phyloP scores from a whole-genome alignment of 176 grass and related monocot genomes.

The Dactylis glomerata region DNA sequence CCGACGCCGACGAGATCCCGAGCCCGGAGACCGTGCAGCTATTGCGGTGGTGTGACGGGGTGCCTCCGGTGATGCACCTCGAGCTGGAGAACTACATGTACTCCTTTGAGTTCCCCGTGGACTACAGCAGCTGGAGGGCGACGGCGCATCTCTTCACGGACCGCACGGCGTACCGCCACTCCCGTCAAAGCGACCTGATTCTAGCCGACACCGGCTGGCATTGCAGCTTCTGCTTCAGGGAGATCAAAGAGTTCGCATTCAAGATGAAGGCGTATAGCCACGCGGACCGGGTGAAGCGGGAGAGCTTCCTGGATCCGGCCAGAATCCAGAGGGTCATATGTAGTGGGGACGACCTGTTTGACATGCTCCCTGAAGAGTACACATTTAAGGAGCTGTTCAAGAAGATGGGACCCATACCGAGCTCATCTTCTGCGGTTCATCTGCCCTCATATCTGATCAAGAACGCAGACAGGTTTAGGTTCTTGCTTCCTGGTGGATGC shows the following conservation, averaged over 20 bases:
- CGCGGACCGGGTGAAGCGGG: constrained; percentile 55
- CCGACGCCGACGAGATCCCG: constrained; percentile 92
- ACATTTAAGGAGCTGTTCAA: constrained; percentile 76
- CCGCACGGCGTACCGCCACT: constrained; percentile 65
- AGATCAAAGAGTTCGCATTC: constrained; percentile 76
- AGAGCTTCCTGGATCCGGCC: constrained; percentile 58
- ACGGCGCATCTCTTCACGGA: constrained; percentile 63
- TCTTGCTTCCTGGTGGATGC: constrained; percentile 90
- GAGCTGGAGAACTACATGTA: constrained; percentile 87
- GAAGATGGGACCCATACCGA: constrained; percentile 72
- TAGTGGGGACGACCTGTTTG: constrained; percentile 71
- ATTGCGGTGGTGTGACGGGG: constrained; percentile 83
- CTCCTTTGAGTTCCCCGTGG: constrained; percentile 92
- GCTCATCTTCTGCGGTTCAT: constrained; percentile 70
- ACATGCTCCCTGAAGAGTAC: constrained; percentile 96
- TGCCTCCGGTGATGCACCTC: constrained; percentile 85
- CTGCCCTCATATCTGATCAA: constrained; percentile 71
- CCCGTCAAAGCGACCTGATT: constrained; percentile 69
- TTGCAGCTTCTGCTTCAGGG: constrained; percentile 95
- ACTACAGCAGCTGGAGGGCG: constrained; percentile 71
- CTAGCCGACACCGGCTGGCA: constrained; percentile 91
- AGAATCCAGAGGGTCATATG: constrained; percentile 92
- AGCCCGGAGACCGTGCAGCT: constrained; percentile 71
- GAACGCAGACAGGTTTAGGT: constrained; percentile 66
- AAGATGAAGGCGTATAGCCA: constrained; percentile 98